These are phyloP conservation scores for Evernia prunastri DNA, from an alignment of 495 filamentous ascomycete species.

Conservation along the genomic window DNA sequence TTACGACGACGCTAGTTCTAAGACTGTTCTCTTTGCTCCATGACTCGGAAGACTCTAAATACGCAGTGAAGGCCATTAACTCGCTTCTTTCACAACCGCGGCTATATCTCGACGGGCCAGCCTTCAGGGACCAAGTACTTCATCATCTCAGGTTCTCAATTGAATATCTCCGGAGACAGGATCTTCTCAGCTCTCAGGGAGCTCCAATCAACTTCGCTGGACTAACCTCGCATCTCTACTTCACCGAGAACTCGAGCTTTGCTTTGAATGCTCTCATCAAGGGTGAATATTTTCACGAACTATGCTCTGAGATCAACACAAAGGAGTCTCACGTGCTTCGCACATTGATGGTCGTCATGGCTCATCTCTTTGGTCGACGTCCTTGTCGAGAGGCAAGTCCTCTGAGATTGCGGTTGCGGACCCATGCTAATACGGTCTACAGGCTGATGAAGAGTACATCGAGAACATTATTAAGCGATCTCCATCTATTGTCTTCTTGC, in stretches of 20 bases:
- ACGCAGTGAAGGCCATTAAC: constrained; percentile 55
- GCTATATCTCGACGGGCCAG: constrained; percentile 58
- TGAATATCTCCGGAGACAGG: constrained; percentile 65
- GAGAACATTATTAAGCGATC: constrained; percentile 43
- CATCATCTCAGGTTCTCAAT: constrained; percentile 76
- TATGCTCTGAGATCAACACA: constrained; percentile 48
- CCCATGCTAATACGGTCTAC: background rate
- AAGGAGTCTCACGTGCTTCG: constrained; percentile 36
- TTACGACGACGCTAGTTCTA: constrained; percentile 65
- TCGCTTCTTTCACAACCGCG: constrained; percentile 62
- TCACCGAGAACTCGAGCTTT: constrained; percentile 64
- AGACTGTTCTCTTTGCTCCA: constrained; percentile 61
- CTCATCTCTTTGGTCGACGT: constrained; percentile 59
- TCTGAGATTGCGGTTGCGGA: background rate
- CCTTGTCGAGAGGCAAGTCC: constrained; percentile 31
- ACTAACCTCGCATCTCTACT: constrained; percentile 62
- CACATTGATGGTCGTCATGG: constrained; percentile 56
- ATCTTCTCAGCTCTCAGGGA: constrained; percentile 53
- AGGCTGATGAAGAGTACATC: constrained; percentile 37
- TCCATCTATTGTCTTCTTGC: constrained; percentile 55
- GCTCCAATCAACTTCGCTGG: constrained; percentile 64
- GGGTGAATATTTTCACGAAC: constrained; percentile 57
- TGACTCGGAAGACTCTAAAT: constrained; percentile 53
- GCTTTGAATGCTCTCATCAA: constrained; percentile 67
- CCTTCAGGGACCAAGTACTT: constrained; percentile 56